phyloP scores from a whole-genome alignment of 805 yeast genomes.

The Scheffersomyces lignosus region DNA sequence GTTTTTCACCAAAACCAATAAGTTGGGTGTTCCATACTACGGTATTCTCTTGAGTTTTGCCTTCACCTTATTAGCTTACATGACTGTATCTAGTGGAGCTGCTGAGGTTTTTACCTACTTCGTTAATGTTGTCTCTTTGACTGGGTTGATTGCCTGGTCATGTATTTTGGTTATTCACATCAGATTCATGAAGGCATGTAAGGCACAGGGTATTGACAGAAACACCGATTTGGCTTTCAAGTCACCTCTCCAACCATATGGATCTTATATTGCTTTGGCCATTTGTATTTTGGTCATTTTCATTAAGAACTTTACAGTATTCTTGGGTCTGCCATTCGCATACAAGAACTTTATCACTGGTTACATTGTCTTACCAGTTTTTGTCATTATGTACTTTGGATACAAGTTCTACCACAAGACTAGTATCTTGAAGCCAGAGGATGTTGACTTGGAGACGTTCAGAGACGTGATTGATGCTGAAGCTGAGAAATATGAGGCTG shows the following conservation, averaged over 20 bases:
- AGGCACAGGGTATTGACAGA: constrained; percentile 65
- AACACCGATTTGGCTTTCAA: constrained; percentile 50
- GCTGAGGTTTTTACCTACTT: constrained; percentile 63
- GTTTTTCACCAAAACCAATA: constrained; percentile 60
- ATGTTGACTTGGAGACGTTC: constrained; percentile 61
- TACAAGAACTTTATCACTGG: constrained; percentile 74
- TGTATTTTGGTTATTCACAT: constrained; percentile 68
- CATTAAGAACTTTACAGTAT: constrained; percentile 72
- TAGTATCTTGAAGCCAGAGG: constrained; percentile 48
- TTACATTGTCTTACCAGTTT: constrained; percentile 73
- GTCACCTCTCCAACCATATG: constrained; percentile 72
- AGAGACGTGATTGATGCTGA: constrained; percentile 55
- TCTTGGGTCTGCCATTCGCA: constrained; percentile 55
- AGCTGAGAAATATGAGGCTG: constrained; percentile 28
- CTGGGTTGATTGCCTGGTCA: constrained; percentile 75
- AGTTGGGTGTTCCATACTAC: constrained; percentile 68
- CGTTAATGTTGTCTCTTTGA: constrained; percentile 74
- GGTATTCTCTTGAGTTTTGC: constrained; percentile 50
- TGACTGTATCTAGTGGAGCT: constrained; percentile 62
- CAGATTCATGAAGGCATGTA: constrained; percentile 61
- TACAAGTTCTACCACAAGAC: constrained; percentile 59
- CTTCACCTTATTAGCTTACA: constrained; percentile 67
- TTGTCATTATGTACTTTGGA: constrained; percentile 52
- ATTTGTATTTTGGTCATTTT: constrained; percentile 56
- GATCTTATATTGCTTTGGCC: constrained; percentile 56